A percentile compares a stretch with the other conserved stretches of the same genome.
Conservation (phyloP, 441 rosid species). For the Sinapis alba region DNA sequence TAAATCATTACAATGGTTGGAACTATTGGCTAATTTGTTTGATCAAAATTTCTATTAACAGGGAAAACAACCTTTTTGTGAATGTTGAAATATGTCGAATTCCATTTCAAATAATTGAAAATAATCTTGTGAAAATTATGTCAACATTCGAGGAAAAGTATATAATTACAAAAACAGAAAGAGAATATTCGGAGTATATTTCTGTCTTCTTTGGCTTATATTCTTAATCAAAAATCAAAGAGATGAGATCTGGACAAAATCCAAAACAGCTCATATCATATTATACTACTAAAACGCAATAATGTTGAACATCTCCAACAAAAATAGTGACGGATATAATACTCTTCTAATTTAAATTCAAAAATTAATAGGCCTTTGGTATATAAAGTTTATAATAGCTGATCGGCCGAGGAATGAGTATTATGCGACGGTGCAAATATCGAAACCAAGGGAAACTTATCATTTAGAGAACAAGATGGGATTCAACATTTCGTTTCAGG, state of each 20-base stretch:
- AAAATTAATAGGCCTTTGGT: neutral
- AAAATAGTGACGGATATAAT: neutral
- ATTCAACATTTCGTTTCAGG: slow-evolving; percentile 24
- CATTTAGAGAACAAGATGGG: slow-evolving; percentile 20
- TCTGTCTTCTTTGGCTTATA: neutral
- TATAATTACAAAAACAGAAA: neutral
- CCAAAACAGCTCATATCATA: neutral
- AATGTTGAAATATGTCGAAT: neutral
- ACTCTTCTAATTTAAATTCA: neutral
- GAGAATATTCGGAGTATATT: slow-evolving; percentile 1
- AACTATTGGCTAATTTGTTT: neutral
- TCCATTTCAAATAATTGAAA: neutral
- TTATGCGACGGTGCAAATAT: neutral
- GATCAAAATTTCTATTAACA: neutral
- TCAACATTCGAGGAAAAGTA: neutral
- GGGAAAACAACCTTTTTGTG: neutral
- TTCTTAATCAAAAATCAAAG: neutral
- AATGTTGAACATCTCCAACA: neutral
- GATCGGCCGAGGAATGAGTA: neutral
- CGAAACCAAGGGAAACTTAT: neutral
- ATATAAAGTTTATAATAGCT: neutral
- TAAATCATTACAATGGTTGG: no score
- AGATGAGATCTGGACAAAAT: neutral
- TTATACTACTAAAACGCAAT: neutral
- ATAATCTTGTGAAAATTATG: neutral